Base-by-base conservation (phyloP, 352 stramenopile genomes). In the Halophytophthora batemanensis region DNA sequence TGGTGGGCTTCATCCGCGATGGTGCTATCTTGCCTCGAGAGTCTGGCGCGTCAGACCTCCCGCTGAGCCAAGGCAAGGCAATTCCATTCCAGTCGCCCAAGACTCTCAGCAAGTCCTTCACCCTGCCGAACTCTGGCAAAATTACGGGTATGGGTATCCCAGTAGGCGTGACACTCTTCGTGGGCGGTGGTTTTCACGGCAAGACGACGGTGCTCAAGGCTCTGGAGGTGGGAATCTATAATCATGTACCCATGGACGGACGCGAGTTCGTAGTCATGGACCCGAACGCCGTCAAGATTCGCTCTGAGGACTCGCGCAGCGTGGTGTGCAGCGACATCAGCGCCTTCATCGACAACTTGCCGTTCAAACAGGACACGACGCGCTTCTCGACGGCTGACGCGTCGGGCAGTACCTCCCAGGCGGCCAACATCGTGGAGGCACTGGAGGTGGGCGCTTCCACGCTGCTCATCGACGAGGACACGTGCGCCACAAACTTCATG, bases 401-500 rank as follows among this genome's bases (percentile, higher is more conserved):
- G 2, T 98, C 87, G n/a, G 95, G 96, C 7, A 98, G 86, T 61
- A 99, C 96, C 14, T 98, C 91, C 19, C 95, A 99, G 62, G 96
- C 96, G 5, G 88, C 93, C 7, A 98, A 97, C 63, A 98, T 99
- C 63, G 74, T 98, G 18, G 96, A 99, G 59, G 86, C 87, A 14
- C 70, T 96, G 10, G 87, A 95, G 61, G 75, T 96, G 37, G 95
- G 95, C 41, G 82, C 93, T 1, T 92, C 91, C 17, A 96, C 86
- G 33, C 66, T 98, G 25, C 69, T 99, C 6, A 90, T 99, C 33
- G 96, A 99, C 58, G 96, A 99, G 67, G 96, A 99, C 71, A 97
- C 97, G 2, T 98, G 87, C 56, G 96, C 96, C 3, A 98, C 95
- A 19, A 98, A 98, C 63, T 98, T 98, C 53, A 99, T 99, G 96